These are phyloP conservation scores for Beauveria medogensis DNA, from an alignment of 2,329 filamentous ascomycete species.

Conservation along the genomic window DNA sequence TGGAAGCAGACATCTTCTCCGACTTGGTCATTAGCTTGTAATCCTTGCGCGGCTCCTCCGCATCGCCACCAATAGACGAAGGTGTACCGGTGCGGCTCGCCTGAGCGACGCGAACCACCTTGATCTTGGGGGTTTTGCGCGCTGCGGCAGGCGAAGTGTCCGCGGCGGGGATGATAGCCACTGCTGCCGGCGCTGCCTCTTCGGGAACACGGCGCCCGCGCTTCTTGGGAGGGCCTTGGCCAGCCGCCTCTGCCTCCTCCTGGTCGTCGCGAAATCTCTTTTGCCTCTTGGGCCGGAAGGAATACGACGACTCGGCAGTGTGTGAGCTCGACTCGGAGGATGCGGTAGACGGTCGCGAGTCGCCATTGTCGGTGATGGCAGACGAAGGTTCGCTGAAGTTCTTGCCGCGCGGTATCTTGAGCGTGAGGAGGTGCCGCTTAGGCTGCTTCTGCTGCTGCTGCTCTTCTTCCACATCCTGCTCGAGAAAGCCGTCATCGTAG, in stretches of 20 bases:
- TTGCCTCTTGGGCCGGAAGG: slow-evolving; percentile 46
- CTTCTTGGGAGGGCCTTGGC: slow-evolving; percentile 32
- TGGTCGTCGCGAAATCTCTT: slow-evolving; percentile 45
- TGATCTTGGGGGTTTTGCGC: slow-evolving; percentile 31
- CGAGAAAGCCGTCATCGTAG: slow-evolving; percentile 8
- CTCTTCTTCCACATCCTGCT: slow-evolving; percentile 15
- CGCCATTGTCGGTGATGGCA: slow-evolving; percentile 32
- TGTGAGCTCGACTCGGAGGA: slow-evolving; percentile 43
- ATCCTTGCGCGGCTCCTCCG: slow-evolving; percentile 40
- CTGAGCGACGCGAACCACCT: slow-evolving; percentile 25
- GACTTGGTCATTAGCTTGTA: slow-evolving; percentile 56
- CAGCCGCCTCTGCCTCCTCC: slow-evolving; percentile 30
- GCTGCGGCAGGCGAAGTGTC: slow-evolving; percentile 10
- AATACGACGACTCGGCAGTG: slow-evolving; percentile 43
- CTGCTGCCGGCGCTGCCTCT: background rate
- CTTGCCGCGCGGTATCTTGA: slow-evolving; percentile 34
- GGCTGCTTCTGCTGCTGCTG: slow-evolving; percentile 20
- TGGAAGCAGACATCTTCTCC: slow-evolving; percentile 58
- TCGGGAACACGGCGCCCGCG: slow-evolving; percentile 18
- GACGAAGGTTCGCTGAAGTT: slow-evolving; percentile 31
- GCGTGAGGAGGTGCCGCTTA: slow-evolving; percentile 26
- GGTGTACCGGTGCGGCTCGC: slow-evolving; percentile 24
- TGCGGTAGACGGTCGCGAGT: slow-evolving; percentile 44
- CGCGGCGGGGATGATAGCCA: background rate
- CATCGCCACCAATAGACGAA: slow-evolving; percentile 22